Conservation (phyloP, 345 rosid species). For the Trapa bicornis region DNA sequence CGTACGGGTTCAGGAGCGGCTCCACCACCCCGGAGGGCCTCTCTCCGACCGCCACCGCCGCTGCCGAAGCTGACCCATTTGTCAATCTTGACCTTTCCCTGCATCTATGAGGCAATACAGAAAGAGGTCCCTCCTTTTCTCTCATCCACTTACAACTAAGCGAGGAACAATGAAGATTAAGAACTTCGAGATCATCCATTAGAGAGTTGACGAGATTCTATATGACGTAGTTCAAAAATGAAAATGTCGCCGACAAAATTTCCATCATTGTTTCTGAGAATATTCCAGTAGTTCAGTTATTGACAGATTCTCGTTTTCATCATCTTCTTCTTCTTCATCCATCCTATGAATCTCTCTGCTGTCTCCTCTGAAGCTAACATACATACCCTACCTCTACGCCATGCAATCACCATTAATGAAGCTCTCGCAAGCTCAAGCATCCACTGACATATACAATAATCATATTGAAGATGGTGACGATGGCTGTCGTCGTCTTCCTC, state of each 20-base stretch:
- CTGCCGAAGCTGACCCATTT: neutral
- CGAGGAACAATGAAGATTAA: too few relatives aligned
- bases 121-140: neutral
- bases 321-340: neutral
- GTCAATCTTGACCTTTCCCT: constrained; percentile 3
- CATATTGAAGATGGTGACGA: too few relatives aligned
- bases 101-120: neutral
- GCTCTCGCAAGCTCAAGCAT: too few relatives aligned
- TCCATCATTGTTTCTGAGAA: neutral
- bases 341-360: neutral
- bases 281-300: neutral
- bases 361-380: neutral
- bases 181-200: too few relatives aligned
- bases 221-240: neutral
- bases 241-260: neutral
- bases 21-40: constrained; percentile 2
- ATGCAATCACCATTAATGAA: too few relatives aligned
- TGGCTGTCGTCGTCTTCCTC: too few relatives aligned
- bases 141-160: neutral
- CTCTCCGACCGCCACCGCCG: neutral
- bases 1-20: neutral
- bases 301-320: neutral
- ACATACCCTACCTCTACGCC: too few relatives aligned
- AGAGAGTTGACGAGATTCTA: too few relatives aligned
- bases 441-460: too few relatives aligned